A percentile compares a stretch with the other conserved stretches of the same genome.
These are phyloP conservation scores for Aspergillus kassunensis DNA, from an alignment of 495 filamentous ascomycete species.

Conservation along the genomic window DNA sequence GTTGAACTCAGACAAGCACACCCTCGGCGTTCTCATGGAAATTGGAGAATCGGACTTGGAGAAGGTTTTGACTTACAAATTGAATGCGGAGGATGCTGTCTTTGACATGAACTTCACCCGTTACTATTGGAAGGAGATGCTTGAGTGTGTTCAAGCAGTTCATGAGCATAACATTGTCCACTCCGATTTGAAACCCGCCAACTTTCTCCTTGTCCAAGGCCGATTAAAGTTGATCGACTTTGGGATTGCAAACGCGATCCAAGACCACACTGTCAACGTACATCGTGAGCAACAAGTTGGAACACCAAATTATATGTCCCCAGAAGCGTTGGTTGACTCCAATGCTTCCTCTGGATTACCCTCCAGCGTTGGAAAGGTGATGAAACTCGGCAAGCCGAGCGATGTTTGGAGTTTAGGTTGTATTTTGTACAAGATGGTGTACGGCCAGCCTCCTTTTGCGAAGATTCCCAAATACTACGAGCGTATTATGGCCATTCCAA, in stretches of 20 bases:
- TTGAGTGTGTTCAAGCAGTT: slow-evolving; percentile 86
- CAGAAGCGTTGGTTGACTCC: slow-evolving; percentile 85
- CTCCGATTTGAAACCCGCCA: slow-evolving; percentile 93
- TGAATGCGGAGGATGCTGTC: slow-evolving; percentile 65
- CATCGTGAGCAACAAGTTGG: slow-evolving; percentile 93
- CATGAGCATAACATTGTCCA: slow-evolving; percentile 90
- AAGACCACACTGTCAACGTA: slow-evolving; percentile 95
- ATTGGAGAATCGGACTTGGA: slow-evolving; percentile 94
- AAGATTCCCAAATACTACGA: slow-evolving; percentile 82
- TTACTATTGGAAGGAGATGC: slow-evolving; percentile 98
- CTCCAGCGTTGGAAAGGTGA: slow-evolving; percentile 63
- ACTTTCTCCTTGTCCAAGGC: slow-evolving; percentile 84
- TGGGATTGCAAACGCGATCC: slow-evolving; percentile 95
- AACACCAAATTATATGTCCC: slow-evolving; percentile 98
- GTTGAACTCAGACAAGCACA: slow-evolving; percentile 82
- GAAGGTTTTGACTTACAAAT: slow-evolving; percentile 70
- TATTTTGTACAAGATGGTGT: slow-evolving; percentile 96
- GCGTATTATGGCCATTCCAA: slow-evolving; percentile 77
- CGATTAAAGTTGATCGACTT: slow-evolving; percentile 89
- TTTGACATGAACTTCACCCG: slow-evolving; percentile 91
- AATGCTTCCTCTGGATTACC: slow-evolving; percentile 61
- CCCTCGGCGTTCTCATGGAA: slow-evolving; percentile 92
- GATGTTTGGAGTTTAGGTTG: slow-evolving; percentile 97
- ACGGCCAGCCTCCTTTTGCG: slow-evolving; percentile 86
- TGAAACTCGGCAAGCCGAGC: slow-evolving; percentile 93